Evolutionary conservation across 805 yeast genomes (phyloP), one percentile per base, ranked within the genome.

Genomic region (Pichia kluyveri): DNA sequence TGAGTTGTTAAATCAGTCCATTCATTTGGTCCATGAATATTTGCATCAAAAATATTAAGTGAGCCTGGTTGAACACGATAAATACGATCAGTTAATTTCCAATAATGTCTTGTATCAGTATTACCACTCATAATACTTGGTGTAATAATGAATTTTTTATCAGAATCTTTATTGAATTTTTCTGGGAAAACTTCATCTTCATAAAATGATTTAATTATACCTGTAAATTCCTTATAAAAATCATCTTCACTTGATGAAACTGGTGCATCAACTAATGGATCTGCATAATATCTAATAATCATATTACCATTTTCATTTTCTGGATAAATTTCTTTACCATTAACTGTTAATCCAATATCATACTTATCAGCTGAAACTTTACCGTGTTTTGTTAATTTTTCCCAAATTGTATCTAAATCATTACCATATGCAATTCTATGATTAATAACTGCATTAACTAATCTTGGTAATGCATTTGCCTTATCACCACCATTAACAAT

Each of bases 401-500:
- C 52, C 19, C 60, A 58, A 1, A 70, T 61, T 18, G 61, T 55
- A 3, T 55, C 53, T 11, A 67, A 66, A 64, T 67, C 38, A 60
- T 80, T 72, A 52, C 80, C 87, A 41, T 79, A 66, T 8, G 65
- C 43, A 40, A 63, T 70, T 58, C 95, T 71, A 57, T 83, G 83
- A 63, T 86, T 84, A 41, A 82, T 69, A 36, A 72, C 59, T 40
- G 80, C 68, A 31, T 65, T 62, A 4, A 77, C 77, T 27, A 69
- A 63, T 59, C 85, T 91, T 3, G 95, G 95, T 42, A 86, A 66
- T 1, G 93, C 89, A 58, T 86, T 86, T 27, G 82, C 72, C 64
- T 86, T 86, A 49, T 80, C 74, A 41, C 95, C 95, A 30, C 93
- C 93, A 12, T 65, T 59, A 50, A 86, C 70, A 26, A 82, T 71